A percentile compares a stretch with the other conserved stretches of the same genome.
These are phyloP conservation scores for Heracleum sosnowskyi DNA, from an alignment of 129 eudicot genomes.

Conservation along the genomic window DNA sequence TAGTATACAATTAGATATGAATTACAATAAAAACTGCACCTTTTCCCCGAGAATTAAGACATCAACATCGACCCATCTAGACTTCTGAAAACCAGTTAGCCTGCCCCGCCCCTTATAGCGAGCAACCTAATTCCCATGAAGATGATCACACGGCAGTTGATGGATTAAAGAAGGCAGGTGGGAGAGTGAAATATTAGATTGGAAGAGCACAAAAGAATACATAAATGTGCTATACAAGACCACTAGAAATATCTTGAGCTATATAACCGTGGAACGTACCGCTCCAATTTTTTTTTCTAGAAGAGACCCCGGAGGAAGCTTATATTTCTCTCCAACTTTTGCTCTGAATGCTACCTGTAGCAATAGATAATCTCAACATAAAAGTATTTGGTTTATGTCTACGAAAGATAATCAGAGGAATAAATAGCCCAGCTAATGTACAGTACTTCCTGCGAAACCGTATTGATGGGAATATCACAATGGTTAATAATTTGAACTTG, in stretches of 20 bases:
- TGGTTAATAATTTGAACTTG: background rate
- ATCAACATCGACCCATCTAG: background rate
- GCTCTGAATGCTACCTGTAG: background rate
- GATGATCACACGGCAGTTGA: background rate
- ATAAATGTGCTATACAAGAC: background rate
- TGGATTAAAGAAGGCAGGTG: background rate
- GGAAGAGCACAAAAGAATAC: background rate
- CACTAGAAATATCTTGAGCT: background rate
- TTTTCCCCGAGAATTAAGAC: background rate
- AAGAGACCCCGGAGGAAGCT: background rate
- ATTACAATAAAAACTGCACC: background rate
- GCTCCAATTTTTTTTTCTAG: background rate
- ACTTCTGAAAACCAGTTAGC: background rate
- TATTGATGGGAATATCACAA: background rate
- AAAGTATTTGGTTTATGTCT: background rate
- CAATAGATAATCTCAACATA: background rate
- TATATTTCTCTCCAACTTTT: background rate
- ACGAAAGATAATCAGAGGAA: too few species aligned
- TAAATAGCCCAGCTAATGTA: background rate
- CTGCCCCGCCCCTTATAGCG: background rate
- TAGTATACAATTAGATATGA: background rate
- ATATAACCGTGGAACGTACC: background rate
- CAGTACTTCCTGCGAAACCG: background rate
- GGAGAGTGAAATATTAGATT: background rate
- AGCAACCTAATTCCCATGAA: background rate